A percentile compares a stretch with the other conserved stretches of the same genome.
Conservation (phyloP, 2,329 filamentous ascomycete genomes). For the Chaetomium strumarium region DNA sequence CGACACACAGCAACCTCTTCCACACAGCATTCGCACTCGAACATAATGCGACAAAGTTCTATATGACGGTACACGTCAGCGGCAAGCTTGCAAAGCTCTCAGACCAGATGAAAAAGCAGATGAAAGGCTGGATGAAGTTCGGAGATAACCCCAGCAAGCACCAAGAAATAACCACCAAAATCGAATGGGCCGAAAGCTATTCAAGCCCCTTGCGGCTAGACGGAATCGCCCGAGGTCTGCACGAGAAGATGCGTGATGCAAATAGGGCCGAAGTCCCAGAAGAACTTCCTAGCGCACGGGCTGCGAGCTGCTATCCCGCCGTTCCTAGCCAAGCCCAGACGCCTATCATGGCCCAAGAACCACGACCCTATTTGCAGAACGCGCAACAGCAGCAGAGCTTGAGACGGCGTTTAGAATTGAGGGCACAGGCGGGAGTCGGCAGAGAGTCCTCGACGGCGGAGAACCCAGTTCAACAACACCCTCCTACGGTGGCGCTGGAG, state of each 20-base stretch:
- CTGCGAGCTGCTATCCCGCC: slow-evolving; percentile 7
- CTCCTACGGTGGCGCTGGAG: not conserved
- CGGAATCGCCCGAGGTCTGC: slow-evolving; percentile 11
- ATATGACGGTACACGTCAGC: slow-evolving; percentile 22
- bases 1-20: slow-evolving; percentile 16
- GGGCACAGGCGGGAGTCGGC: not conserved
- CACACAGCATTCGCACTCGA: slow-evolving; percentile 21
- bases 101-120: slow-evolving; percentile 10
- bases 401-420: not conserved
- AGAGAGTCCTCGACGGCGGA: not conserved
- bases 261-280: slow-evolving; percentile 15
- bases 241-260: slow-evolving; percentile 11
- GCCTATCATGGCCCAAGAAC: not conserved
- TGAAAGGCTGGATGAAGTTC: slow-evolving; percentile 16
- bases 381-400: not conserved
- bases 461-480: not conserved
- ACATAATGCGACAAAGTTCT: slow-evolving; percentile 19
- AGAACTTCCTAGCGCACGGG: slow-evolving; percentile 14
- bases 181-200: slow-evolving; percentile 19
- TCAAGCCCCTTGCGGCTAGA: slow-evolving; percentile 12
- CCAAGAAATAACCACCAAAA: slow-evolving; percentile 17
- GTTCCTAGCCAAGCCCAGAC: not conserved
- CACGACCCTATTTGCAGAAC: not conserved
- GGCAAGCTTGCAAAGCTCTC: slow-evolving; percentile 15
- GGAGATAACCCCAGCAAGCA: slow-evolving; percentile 1